A percentile compares a stretch with the other conserved stretches of the same genome.
Evolutionary conservation across 129 eudicot genomes (phyloP).

Genomic region (Apium graveolens): DNA sequence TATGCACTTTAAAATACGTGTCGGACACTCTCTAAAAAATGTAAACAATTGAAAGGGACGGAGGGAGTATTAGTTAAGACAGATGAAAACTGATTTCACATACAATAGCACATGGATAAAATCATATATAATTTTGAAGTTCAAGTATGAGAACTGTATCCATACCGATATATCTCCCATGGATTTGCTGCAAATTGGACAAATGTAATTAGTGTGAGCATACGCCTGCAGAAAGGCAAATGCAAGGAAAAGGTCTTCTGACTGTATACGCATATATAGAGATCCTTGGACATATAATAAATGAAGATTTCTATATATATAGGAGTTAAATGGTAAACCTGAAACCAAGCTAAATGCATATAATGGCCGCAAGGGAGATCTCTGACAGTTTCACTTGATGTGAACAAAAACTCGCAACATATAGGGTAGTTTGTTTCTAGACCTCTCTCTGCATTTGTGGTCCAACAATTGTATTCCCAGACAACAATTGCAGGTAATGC

Average conservation of each 20-base stretch:
- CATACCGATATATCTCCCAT: conserved; percentile 46
- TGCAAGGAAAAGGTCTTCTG: not conserved
- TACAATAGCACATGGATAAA: not conserved
- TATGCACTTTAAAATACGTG: no score
- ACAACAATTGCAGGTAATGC: conserved; percentile 48
- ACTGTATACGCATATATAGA: not conserved
- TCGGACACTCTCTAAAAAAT: no score
- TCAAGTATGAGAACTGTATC: not conserved
- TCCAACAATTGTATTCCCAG: conserved; percentile 24
- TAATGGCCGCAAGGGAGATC: conserved; percentile 46
- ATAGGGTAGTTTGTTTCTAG: conserved; percentile 44
- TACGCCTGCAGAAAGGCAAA: conserved; percentile 26
- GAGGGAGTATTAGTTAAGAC: no score
- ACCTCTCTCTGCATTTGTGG: conserved; percentile 41
- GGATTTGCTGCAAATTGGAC: conserved; percentile 47
- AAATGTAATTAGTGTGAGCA: conserved; percentile 35
- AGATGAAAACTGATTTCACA: not conserved
- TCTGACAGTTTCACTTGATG: conserved; percentile 42
- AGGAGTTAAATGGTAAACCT: conserved; percentile 20
- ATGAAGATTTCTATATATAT: not conserved
- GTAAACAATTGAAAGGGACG: no score
- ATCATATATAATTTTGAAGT: not conserved
- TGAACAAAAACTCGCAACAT: conserved; percentile 48
- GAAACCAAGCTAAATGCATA: conserved; percentile 48
- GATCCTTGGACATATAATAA: not conserved